Base-by-base conservation (phyloP, 306 rosid genomes). In the Cyclanthera cordifolia region DNA sequence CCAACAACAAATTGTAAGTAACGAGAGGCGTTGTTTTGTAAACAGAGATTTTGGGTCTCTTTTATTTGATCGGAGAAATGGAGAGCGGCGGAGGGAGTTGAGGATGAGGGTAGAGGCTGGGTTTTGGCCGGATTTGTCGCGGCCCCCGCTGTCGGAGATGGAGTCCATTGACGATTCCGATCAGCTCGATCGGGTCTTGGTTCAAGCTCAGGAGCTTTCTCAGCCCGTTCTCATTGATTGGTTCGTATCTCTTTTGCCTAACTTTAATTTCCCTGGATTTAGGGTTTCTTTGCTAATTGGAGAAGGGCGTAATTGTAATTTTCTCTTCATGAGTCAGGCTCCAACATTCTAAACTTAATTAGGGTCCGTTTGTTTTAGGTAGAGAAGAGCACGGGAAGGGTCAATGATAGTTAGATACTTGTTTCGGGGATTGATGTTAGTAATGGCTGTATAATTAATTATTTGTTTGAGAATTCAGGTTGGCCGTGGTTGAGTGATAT, bases 151-250 rank as follows among this genome's bases (percentile, higher is more conserved):
- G 8, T 27, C 84, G 2, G 96, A 79, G 65, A 67, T 87, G 96
- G 93, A 84, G 56, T 41, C 84, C 25, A 84, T 93, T 25, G 63
- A 79, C 23, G 91, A 87, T 74, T 65, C 69, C 50, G 91, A 85
- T 10, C 94, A 89, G 0, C 85, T 89, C 0, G 98, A 93, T 79
- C 96, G 57, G 70, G 85, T 92, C 80, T 82, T 92, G 4, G 16
- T 68, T 53, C 76, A 24, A 3, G 86, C 96, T 37, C 84, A 73
- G 4, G 77, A 85, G 4, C 76, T 75, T 6, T 85, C 92, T 9
- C 82, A 87, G 14, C 89, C 91, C 5, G 54, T 93, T 61, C 41
- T 93, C 80, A 86, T 93, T 63, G 98, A 89, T 49, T 93, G 96
- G 93, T 92, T 34, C 51, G 28, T 39, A 10, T 53, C 13, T 13